These are phyloP conservation scores for Flaveria ramosissima DNA, from an alignment of 129 eudicot genomes.

Conservation along the genomic window DNA sequence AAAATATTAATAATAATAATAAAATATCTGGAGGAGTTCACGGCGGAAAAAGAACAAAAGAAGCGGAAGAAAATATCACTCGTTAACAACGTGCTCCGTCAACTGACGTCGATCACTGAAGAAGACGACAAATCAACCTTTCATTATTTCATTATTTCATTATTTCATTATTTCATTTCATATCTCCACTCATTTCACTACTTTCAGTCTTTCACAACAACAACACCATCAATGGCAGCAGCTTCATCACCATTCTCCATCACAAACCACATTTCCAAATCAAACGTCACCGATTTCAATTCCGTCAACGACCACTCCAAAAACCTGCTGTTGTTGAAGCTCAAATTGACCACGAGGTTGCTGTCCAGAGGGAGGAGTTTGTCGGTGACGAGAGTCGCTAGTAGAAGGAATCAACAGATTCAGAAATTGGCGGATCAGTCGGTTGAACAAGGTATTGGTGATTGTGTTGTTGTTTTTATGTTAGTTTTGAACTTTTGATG, in stretches of 20 bases:
- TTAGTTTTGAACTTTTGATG: conserved; percentile 10
- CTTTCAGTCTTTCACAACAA: not conserved
- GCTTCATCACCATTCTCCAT: conserved; percentile 34
- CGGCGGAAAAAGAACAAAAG: not conserved
- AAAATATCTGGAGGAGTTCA: not conserved
- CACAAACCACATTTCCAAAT: conserved; percentile 38
- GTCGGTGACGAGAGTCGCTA: conserved; percentile 38
- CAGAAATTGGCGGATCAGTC: conserved; percentile 32
- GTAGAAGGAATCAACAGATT: conserved; percentile 34
- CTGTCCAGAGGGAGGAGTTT: conserved; percentile 31
- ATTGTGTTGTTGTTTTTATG: not conserved
- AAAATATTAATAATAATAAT: no score
- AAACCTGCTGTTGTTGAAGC: conserved; percentile 24
- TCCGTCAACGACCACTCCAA: conserved; percentile 24
- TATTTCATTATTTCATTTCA: no score
- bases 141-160: no score
- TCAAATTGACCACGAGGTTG: conserved; percentile 20
- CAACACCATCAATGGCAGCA: conserved; percentile 44
- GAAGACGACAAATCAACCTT: conserved; percentile 30
- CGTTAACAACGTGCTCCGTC: conserved; percentile 30
- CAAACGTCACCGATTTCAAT: conserved; percentile 35
- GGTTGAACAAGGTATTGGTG: conserved; percentile 34
- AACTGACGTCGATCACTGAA: conserved; percentile 10
- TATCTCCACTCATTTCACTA: conserved; percentile 11
- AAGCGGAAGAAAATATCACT: not conserved